Conservation (phyloP, 106 monocot species). For the Allium sativum region DNA sequence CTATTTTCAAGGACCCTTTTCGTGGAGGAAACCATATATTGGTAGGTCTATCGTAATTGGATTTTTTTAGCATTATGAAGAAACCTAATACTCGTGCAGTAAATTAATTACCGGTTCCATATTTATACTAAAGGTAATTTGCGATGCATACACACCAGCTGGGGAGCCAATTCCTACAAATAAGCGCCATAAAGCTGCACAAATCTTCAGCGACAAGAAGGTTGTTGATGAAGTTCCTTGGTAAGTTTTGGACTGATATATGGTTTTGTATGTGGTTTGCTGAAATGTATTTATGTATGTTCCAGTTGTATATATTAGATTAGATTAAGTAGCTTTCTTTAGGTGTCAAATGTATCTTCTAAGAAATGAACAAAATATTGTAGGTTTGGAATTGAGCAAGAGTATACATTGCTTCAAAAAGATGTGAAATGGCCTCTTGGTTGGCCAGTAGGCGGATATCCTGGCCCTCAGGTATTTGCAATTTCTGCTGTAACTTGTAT, state of each 20-base stretch:
- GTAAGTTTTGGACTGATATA: no score
- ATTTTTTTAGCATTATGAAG: not conserved
- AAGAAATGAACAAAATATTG: no score
- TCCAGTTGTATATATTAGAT: no score
- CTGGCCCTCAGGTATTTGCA: slow-evolving; percentile 45
- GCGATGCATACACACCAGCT: slow-evolving; percentile 69
- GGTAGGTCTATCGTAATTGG: slow-evolving; percentile 7
- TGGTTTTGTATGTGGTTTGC: no score
- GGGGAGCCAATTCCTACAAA: slow-evolving; percentile 88
- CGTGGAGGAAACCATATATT: slow-evolving; percentile 76
- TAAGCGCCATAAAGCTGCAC: slow-evolving; percentile 66
- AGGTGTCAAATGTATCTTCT: no score
- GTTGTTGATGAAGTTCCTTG: no score
- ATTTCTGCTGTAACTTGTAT: no score
- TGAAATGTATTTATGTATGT: no score
- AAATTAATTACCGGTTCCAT: not conserved
- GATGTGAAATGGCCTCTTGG: slow-evolving; percentile 50
- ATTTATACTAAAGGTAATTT: slow-evolving; percentile 58
- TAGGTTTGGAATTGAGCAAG: no score
- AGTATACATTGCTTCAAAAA: no score
- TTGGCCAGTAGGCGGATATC: slow-evolving; percentile 67
- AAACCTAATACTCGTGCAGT: no score
- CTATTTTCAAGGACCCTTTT: slow-evolving; percentile 87
- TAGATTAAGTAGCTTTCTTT: no score
- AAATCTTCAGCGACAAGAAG: not conserved